Percentiles rank a stretch among this genome's conserved stretches.
phyloP scores from a whole-genome alignment of 768 basidiomycete species.

The Leccinum barrowsii region DNA sequence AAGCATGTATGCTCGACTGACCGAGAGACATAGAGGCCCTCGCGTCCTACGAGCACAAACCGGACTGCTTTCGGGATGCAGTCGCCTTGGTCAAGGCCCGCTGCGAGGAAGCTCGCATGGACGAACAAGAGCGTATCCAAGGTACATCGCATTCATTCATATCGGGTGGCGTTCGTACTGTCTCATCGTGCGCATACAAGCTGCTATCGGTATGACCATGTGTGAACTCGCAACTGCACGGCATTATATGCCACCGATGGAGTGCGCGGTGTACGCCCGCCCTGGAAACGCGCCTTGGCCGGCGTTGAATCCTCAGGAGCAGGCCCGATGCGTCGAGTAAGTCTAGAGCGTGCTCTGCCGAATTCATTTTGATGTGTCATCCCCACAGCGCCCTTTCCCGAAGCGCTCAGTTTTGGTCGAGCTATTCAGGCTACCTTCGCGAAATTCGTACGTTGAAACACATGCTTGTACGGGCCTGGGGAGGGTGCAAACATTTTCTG shows the following conservation, averaged over 20 bases:
- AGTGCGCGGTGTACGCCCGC: slow-evolving; percentile 42
- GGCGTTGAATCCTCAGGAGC: slow-evolving; percentile 20
- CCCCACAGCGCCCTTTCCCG: slow-evolving; percentile 60
- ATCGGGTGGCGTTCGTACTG: background rate
- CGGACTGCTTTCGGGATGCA: slow-evolving; percentile 63
- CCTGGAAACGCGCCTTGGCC: slow-evolving; percentile 1
- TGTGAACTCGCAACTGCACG: slow-evolving; percentile 77
- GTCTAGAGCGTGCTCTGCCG: slow-evolving; percentile 7
- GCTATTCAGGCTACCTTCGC: slow-evolving; percentile 78
- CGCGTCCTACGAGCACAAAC: slow-evolving; percentile 41
- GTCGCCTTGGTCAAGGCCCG: slow-evolving; percentile 43
- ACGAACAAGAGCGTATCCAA: slow-evolving; percentile 58
- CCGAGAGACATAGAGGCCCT: slow-evolving; percentile 35
- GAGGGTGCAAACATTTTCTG: background rate
- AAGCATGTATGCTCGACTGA: background rate
- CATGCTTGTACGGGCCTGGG: background rate
- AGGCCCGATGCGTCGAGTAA: slow-evolving; percentile 53
- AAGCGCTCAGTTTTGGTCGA: slow-evolving; percentile 83
- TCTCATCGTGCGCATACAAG: slow-evolving; percentile 38
- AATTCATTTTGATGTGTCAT: background rate
- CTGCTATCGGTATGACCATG: slow-evolving; percentile 73
- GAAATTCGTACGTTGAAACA: slow-evolving; percentile 60
- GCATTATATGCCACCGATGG: slow-evolving; percentile 63
- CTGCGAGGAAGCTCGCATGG: slow-evolving; percentile 56
- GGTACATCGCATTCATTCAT: slow-evolving; percentile 35